These are phyloP conservation scores for Chamaecrista fasciculata DNA, from an alignment of 306 rosid species.

Conservation along the genomic window DNA sequence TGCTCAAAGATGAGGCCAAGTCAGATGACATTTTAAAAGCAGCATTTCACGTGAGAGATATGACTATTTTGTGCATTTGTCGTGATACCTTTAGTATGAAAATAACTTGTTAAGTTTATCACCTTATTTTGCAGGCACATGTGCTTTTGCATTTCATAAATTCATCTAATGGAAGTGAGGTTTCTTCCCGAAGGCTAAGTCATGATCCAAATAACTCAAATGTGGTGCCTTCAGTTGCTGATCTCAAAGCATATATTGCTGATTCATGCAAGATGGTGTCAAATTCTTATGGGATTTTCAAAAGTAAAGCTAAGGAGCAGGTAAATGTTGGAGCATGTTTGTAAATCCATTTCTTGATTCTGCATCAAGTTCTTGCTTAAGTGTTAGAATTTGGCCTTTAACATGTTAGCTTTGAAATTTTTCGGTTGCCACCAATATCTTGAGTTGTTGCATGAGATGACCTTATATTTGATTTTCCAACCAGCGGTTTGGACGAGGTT, in stretches of 20 bases:
- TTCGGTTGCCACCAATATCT: constrained; percentile 3
- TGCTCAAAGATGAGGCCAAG: constrained; percentile 92
- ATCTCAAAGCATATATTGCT: constrained; percentile 62
- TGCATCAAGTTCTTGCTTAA: constrained; percentile 6
- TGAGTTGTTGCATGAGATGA: constrained; percentile 14
- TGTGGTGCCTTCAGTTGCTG: constrained; percentile 38
- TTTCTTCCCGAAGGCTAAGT: constrained; percentile 37
- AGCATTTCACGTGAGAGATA: constrained; percentile 84
- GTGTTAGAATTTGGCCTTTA: constrained; percentile 10
- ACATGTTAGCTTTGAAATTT: background rate
- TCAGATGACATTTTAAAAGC: constrained; percentile 96
- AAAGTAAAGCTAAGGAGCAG: constrained; percentile 80
- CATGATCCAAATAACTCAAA: constrained; percentile 39
- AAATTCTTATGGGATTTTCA: constrained; percentile 67
- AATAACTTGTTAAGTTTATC: constrained; percentile 19
- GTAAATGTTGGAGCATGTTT: constrained; percentile 44
- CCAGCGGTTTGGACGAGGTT: background rate
- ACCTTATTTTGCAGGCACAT: constrained; percentile 67
- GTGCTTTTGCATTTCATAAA: constrained; percentile 76
- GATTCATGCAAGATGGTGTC: constrained; percentile 80
- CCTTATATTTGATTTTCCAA: constrained; percentile 13
- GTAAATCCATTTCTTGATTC: background rate
- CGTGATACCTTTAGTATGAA: constrained; percentile 3
- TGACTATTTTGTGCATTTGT: constrained; percentile 24
- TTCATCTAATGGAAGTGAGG: constrained; percentile 41